phyloP scores from a whole-genome alignment of 371 early-diverging fungal genomes.

The Batrachochytrium dendrobatidis region DNA sequence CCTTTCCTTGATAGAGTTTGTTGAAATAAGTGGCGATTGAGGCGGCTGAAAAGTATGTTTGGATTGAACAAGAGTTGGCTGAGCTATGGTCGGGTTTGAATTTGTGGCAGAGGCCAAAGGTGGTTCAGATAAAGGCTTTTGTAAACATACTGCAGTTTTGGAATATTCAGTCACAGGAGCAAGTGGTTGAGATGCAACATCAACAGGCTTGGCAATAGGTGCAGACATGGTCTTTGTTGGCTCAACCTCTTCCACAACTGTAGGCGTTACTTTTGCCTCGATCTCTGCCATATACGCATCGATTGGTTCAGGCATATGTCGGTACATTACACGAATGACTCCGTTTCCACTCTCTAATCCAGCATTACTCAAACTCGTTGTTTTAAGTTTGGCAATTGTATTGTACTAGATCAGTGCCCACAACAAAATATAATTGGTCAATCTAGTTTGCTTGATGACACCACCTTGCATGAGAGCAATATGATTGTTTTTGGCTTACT shows the following conservation, averaged over 20 bases:
- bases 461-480: neutral
- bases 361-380: conserved; percentile 35
- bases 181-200: neutral
- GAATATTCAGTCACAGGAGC: too few relatives aligned
- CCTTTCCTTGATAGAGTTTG: too few relatives aligned
- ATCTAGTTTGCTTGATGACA: neutral
- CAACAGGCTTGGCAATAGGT: neutral
- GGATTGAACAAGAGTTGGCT: too few relatives aligned
- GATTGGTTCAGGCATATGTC: conserved; percentile 35
- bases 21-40: too few relatives aligned
- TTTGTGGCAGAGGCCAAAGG: too few relatives aligned
- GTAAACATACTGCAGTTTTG: too few relatives aligned
- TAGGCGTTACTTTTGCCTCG: conserved; percentile 10
- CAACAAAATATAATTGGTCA: neutral
- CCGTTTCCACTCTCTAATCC: conserved; percentile 44
- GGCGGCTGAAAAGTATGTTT: too few relatives aligned
- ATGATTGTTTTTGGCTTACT: conserved; percentile 11
- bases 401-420: conserved; percentile 18
- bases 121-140: too few relatives aligned
- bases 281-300: conserved; percentile 39
- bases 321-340: conserved; percentile 42
- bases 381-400: conserved; percentile 25
- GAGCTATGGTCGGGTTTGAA: too few relatives aligned
- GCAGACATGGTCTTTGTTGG: neutral
- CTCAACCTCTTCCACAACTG: neutral